phyloP scores from a whole-genome alignment of 257 asterid genomes.

The Plantago ovata region DNA sequence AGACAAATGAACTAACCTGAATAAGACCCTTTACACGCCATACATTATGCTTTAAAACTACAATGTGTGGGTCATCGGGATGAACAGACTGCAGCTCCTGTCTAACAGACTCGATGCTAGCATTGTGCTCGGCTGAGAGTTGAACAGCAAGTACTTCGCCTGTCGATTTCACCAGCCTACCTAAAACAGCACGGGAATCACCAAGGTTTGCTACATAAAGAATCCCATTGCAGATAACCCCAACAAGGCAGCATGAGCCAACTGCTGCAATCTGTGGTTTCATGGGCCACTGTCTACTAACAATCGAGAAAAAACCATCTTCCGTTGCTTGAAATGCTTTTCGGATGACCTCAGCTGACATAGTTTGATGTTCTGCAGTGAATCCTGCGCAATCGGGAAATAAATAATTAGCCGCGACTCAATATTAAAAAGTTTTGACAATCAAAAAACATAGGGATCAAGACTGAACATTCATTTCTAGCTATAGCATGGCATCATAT shows the following conservation, averaged over 20 bases:
- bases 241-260: constrained; percentile 75
- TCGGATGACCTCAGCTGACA: constrained; percentile 57
- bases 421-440: neutral
- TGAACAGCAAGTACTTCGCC: constrained; percentile 61
- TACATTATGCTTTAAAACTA: constrained; percentile 69
- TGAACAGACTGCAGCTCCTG: constrained; percentile 55
- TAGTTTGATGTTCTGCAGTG: constrained; percentile 52
- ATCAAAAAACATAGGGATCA: neutral
- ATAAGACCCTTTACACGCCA: constrained; percentile 80
- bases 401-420: neutral
- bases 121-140: constrained; percentile 69
- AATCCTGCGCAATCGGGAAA: constrained; percentile 36
- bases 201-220: constrained; percentile 67
- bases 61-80: constrained; percentile 65
- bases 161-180: constrained; percentile 58
- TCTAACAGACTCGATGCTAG: constrained; percentile 56
- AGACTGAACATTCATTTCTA: neutral
- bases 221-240: constrained; percentile 51
- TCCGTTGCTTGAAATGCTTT: constrained; percentile 68
- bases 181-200: constrained; percentile 67
- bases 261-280: constrained; percentile 67
- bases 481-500: neutral
- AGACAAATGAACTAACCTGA: constrained; percentile 37
- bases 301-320: constrained; percentile 59
- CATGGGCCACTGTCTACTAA: constrained; percentile 49